Conservation (phyloP, 495 filamentous ascomycete species). For the Bombardia bombarda region DNA sequence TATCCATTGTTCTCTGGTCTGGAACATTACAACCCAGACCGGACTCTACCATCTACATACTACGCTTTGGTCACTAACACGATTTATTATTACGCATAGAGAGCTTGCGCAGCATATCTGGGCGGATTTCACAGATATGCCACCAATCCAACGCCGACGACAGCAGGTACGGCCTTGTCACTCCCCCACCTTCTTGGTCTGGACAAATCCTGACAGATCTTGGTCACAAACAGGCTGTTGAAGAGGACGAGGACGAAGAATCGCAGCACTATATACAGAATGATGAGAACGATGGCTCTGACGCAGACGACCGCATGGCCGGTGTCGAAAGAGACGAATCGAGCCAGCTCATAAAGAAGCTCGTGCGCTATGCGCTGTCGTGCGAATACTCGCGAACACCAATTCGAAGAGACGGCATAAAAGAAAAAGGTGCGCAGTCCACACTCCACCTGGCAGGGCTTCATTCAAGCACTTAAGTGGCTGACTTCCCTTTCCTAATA, state of each 20-base stretch:
- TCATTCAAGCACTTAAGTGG: background rate
- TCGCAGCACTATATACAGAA: slow-evolving; percentile 1
- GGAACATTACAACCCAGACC: too few relatives aligned
- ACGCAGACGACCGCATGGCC: slow-evolving; percentile 33
- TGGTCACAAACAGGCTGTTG: slow-evolving; percentile 1
- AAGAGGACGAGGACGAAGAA: slow-evolving; percentile 20
- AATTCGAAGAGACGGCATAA: slow-evolving; percentile 72
- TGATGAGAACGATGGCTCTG: slow-evolving; percentile 17
- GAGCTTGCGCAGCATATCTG: too few relatives aligned
- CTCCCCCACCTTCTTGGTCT: too few relatives aligned
- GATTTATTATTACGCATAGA: too few relatives aligned
- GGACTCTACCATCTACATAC: too few relatives aligned
- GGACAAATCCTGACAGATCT: too few relatives aligned
- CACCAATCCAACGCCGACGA: background rate
- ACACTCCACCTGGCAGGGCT: background rate
- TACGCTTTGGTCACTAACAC: too few relatives aligned
- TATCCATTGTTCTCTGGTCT: too few relatives aligned
- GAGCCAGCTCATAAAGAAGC: slow-evolving; percentile 69
- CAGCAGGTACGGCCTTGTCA: too few relatives aligned
- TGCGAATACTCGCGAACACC: slow-evolving; percentile 79
- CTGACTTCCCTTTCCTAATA: slow-evolving; percentile 2
- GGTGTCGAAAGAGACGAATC: slow-evolving; percentile 26
- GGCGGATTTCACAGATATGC: background rate
- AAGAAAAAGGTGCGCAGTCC: slow-evolving; percentile 50
- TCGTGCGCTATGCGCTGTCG: slow-evolving; percentile 82